Conservation (phyloP, 2,329 filamentous ascomycete genomes). For the Emmonsiellopsis sp. region DNA sequence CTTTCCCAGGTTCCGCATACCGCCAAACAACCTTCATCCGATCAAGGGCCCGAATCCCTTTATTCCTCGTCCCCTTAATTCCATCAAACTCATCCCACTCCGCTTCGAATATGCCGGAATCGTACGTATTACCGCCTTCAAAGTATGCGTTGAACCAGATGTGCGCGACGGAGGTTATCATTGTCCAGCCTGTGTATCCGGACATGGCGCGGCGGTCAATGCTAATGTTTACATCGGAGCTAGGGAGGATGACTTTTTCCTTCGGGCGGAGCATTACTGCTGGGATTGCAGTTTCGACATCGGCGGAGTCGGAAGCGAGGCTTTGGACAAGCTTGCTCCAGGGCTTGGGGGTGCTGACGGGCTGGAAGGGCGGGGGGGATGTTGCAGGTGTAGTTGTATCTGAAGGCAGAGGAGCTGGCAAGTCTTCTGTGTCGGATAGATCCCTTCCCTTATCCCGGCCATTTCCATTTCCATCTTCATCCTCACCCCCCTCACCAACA, state of each 20-base stretch:
- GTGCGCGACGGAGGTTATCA: constrained; percentile 88
- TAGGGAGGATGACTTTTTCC: constrained; percentile 59
- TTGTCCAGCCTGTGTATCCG: constrained; percentile 63
- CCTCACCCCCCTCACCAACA: constrained; percentile 27
- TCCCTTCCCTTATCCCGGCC: neutral
- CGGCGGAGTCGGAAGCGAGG: constrained; percentile 27
- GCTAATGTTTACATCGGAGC: constrained; percentile 81
- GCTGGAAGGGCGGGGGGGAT: constrained; percentile 12
- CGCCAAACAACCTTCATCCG: constrained; percentile 79
- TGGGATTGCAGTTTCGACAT: constrained; percentile 46
- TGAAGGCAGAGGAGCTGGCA: neutral
- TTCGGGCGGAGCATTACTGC: constrained; percentile 69
- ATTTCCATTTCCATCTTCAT: neutral
- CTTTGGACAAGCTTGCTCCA: constrained; percentile 12
- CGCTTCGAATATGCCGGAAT: constrained; percentile 61
- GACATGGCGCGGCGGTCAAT: constrained; percentile 77
- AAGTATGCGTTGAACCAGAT: constrained; percentile 97
- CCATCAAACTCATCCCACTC: constrained; percentile 81
- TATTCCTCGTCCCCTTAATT: constrained; percentile 78
- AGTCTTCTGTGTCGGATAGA: neutral
- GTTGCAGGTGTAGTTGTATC: neutral
- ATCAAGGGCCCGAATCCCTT: constrained; percentile 75
- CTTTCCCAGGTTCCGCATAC: constrained; percentile 24
- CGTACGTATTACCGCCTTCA: constrained; percentile 65
- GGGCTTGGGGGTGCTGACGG: constrained; percentile 11